Evolutionary conservation across 352 stramenopile genomes (phyloP), one percentile per base, ranked within the genome.

Genomic region (Globisporangium nunn): DNA sequence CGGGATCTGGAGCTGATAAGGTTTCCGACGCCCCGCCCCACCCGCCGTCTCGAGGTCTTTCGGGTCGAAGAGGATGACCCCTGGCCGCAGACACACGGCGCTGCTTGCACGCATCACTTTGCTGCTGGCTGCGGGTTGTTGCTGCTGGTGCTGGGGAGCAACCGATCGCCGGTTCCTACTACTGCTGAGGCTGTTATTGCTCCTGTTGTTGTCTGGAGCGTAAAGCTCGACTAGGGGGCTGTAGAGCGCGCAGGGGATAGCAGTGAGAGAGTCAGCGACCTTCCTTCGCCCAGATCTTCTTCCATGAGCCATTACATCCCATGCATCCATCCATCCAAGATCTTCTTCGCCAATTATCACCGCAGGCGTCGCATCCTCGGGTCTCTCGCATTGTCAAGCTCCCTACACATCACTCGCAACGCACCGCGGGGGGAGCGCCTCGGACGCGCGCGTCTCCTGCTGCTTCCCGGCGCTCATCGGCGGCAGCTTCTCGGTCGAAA

Each of bases 31-130:
- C 43, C 44, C 35, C 18, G 37, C 23, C 8, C 47, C 52, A 23
- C 23, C 23, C 23, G 23, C 23, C 7, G 46, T 47, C 41, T 67
- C 62, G 6, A 84, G 43, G 29, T 81, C 74, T 28, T 66, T 66
- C 23, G 75, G 75, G 49, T 86, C 73, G 56, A 86, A 86, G 0
- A 86, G 53, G 50, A 86, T 63, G 50, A 86, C 61, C 8, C 73
- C 73, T 0, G 68, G 59, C 3, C 59, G 59, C 17, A 64, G 15
- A 28, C 52, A 58, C 18, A 58, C 58, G 14, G 50, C 44, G 28
- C 50, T 39, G 28, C 51, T 41, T 1, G 54, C 51, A 33, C n/a
- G 52, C 46, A 52, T 30, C 59, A 52, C 54, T 23, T 41, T 43
- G 30, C 14, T 55, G 23, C 14, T 59, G 43, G 17, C 50, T 33